phyloP scores from a whole-genome alignment of 1,284 basidiomycete genomes.

The Volvariella surrecta region DNA sequence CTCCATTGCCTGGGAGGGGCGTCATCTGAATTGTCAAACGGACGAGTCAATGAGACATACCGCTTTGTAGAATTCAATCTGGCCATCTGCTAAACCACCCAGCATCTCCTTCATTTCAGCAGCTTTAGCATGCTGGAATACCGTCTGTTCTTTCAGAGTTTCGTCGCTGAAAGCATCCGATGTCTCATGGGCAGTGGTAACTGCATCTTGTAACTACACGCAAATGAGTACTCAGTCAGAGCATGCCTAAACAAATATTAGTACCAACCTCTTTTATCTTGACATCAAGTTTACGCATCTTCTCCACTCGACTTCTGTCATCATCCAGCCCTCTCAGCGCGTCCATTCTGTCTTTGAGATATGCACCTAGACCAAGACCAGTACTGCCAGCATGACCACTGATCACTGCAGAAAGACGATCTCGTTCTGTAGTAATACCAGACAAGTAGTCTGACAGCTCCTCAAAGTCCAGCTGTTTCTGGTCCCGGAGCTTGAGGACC shows the following conservation, averaged over 20 bases:
- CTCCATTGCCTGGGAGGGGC: conserved; percentile 62
- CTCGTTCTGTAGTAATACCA: conserved; percentile 85
- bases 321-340: conserved; percentile 88
- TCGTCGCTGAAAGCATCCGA: conserved; percentile 94
- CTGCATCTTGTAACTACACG: conserved; percentile 86
- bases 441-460: conserved; percentile 94
- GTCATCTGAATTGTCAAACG: conserved; percentile 7
- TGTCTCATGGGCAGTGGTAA: conserved; percentile 90
- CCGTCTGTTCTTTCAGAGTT: conserved; percentile 81
- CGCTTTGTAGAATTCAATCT: conserved; percentile 90
- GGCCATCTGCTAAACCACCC: conserved; percentile 81
- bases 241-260: not conserved
- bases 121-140: conserved; percentile 88
- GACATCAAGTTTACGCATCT: conserved; percentile 85
- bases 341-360: conserved; percentile 92
- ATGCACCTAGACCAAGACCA: conserved; percentile 80
- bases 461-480: conserved; percentile 98
- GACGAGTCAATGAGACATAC: conserved; percentile 31
- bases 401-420: conserved; percentile 82
- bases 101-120: conserved; percentile 96
- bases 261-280: conserved; percentile 87
- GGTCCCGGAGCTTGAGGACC: conserved; percentile 90
- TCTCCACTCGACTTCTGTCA: conserved; percentile 86
- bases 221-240: conserved; percentile 6
- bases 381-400: conserved; percentile 75